phyloP scores from a whole-genome alignment of 2,329 filamentous ascomycete species.

The Magnaporthiopsis rhizophila region DNA sequence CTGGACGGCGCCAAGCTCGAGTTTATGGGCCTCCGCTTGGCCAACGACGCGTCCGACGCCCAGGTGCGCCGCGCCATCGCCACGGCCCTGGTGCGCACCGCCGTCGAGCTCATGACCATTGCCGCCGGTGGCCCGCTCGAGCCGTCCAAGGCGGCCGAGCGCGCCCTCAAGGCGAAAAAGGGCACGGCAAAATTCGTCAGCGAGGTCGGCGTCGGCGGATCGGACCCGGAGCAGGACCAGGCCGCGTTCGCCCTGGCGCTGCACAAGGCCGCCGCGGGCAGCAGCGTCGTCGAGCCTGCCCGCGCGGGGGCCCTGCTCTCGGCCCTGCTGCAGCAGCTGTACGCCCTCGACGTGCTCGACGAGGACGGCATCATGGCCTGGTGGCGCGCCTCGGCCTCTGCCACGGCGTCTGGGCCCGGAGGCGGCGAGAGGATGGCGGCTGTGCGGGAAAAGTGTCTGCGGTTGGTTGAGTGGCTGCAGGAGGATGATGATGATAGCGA shows the following conservation, averaged over 20 bases:
- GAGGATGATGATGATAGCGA: slow-evolving; percentile 66
- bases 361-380: slow-evolving; percentile 83
- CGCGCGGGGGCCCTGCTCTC: slow-evolving; percentile 59
- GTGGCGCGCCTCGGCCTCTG: slow-evolving; percentile 71
- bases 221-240: slow-evolving; percentile 63
- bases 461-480: slow-evolving; percentile 77
- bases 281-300: slow-evolving; percentile 37
- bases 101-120: slow-evolving; percentile 54
- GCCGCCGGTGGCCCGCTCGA: slow-evolving; percentile 43
- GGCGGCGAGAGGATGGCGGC: slow-evolving; percentile 56
- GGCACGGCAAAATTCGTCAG: slow-evolving; percentile 49
- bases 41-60: slow-evolving; percentile 80
- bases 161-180: slow-evolving; percentile 45
- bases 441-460: slow-evolving; percentile 65
- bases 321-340: slow-evolving; percentile 74
- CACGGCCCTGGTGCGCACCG: slow-evolving; percentile 74
- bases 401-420: slow-evolving; percentile 25
- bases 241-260: slow-evolving; percentile 75
- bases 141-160: slow-evolving; percentile 56
- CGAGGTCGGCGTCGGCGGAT: slow-evolving; percentile 54
- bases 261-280: slow-evolving; percentile 53
- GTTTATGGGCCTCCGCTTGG: slow-evolving; percentile 86
- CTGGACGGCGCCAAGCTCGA: slow-evolving; percentile 81
- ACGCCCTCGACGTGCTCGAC: slow-evolving; percentile 75
- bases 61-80: slow-evolving; percentile 84